Evolutionary conservation across 2,329 filamentous ascomycete genomes (phyloP).

Genomic region (Myriangium duriaei): DNA sequence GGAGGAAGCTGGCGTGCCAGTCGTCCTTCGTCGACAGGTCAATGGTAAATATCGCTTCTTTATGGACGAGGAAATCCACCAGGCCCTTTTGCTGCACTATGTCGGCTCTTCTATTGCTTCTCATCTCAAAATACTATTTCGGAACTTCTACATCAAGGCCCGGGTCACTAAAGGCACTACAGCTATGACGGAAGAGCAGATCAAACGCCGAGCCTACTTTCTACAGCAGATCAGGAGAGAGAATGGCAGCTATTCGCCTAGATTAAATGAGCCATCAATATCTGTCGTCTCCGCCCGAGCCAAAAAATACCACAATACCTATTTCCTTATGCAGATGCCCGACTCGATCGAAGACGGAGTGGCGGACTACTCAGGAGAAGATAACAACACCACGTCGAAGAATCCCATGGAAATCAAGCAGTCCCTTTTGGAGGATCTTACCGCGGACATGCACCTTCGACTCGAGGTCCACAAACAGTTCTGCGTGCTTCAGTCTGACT

Average conservation of each 20-base stretch:
- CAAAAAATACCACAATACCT: slow-evolving; percentile 30
- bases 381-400: slow-evolving; percentile 27
- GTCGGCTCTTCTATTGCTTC: slow-evolving; percentile 42
- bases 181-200: slow-evolving; percentile 25
- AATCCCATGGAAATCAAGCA: slow-evolving; percentile 41
- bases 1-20: slow-evolving; percentile 31
- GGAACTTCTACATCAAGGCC: slow-evolving; percentile 26
- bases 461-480: slow-evolving; percentile 36
- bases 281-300: slow-evolving; percentile 20
- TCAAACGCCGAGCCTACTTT: slow-evolving; percentile 34
- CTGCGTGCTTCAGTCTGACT: slow-evolving; percentile 45
- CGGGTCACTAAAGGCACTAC: slow-evolving; percentile 28
- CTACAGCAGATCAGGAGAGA: slow-evolving; percentile 17
- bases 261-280: slow-evolving; percentile 1
- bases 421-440: slow-evolving; percentile 43
- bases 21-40: slow-evolving; percentile 31
- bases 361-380: slow-evolving; percentile 25
- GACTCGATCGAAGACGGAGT: slow-evolving; percentile 25
- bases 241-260: not conserved
- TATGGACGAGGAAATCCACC: slow-evolving; percentile 47
- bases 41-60: slow-evolving; percentile 32
- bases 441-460: slow-evolving; percentile 43
- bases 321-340: slow-evolving; percentile 47
- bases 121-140: slow-evolving; percentile 32
- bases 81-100: slow-evolving; percentile 43